phyloP scores from a whole-genome alignment of 306 rosid genomes.

The Aeschynomene evenia region DNA sequence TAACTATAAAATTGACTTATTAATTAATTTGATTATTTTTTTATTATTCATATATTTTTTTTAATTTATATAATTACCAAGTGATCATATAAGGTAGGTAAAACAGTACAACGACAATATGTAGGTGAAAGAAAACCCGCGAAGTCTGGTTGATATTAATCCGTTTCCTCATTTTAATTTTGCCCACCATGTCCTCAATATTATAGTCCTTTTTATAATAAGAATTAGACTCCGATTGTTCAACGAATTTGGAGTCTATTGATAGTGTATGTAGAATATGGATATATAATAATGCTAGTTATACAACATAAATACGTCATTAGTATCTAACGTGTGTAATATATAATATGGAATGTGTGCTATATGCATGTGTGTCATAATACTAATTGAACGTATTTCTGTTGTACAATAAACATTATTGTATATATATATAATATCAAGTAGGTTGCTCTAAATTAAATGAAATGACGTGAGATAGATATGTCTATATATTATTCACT shows the following conservation, averaged over 20 bases:
- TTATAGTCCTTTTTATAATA: neutral
- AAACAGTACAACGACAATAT: neutral
- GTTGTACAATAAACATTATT: no score
- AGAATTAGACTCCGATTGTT: neutral
- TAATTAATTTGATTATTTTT: no score
- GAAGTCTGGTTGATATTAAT: neutral
- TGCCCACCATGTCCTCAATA: neutral
- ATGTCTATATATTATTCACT: neutral
- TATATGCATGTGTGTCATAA: no score
- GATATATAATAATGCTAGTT: no score
- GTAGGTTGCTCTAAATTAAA: neutral
- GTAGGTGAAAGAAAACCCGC: neutral
- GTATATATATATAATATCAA: neutral
- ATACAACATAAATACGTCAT: no score
- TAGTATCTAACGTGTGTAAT: no score
- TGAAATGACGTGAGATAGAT: neutral
- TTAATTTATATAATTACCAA: neutral
- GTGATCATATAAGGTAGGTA: neutral
- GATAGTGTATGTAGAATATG: no score
- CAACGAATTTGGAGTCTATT: neutral
- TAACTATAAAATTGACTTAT: no score
- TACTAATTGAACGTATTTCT: no score
- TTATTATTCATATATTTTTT: no score
- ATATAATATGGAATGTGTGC: no score
- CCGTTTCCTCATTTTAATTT: neutral